Conservation (phyloP, 768 basidiomycete genomes). For the Tephrocybe rancida region DNA sequence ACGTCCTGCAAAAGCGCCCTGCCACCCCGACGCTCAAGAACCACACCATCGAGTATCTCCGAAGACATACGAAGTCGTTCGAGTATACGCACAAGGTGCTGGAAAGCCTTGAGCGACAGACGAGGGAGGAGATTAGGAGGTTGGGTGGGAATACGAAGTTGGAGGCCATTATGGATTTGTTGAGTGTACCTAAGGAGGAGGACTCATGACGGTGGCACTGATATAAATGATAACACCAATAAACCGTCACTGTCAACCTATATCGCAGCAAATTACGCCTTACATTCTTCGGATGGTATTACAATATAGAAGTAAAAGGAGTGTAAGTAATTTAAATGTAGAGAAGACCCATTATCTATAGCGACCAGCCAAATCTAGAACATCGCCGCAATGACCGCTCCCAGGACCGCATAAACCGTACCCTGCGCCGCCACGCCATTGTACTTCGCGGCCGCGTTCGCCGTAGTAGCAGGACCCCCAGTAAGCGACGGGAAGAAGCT, state of each 20-base stretch:
- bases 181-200: neutral
- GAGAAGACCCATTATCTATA: no score
- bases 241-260: no score
- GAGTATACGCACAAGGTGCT: conserved; percentile 82
- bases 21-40: conserved; percentile 78
- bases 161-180: conserved; percentile 54
- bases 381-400: conserved; percentile 6
- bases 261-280: no score
- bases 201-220: no score
- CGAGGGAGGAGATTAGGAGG: conserved; percentile 63
- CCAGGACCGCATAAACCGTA: neutral
- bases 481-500: conserved; percentile 8
- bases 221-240: no score
- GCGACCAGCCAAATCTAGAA: conserved; percentile 5
- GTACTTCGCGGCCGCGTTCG: conserved; percentile 2
- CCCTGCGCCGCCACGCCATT: neutral
- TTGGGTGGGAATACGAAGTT: conserved; percentile 78
- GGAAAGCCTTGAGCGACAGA: conserved; percentile 64
- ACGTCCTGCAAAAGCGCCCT: conserved; percentile 89
- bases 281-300: no score
- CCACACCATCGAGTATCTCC: conserved; percentile 81
- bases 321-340: neutral
- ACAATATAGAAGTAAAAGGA: no score
- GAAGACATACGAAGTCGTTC: conserved; percentile 78
- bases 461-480: neutral